Conservation (phyloP, 495 filamentous ascomycete species). For the Xylaria longipes region DNA sequence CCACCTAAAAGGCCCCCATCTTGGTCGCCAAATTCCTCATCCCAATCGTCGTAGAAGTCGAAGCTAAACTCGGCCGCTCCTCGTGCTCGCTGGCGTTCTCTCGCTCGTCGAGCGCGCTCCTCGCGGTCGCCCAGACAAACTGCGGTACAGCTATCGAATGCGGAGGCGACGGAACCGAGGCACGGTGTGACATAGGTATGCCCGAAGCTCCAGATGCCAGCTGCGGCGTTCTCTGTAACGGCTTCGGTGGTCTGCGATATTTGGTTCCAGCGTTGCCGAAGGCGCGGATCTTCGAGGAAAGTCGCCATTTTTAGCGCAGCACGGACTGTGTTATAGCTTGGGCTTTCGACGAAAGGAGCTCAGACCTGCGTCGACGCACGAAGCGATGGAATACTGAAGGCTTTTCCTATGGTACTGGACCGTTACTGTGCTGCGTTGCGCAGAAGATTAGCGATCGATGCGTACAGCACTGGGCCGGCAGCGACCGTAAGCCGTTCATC, state of each 20-base stretch:
- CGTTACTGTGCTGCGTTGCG: slow-evolving; percentile 13
- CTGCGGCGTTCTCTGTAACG: slow-evolving; percentile 89
- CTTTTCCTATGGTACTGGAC: neutral
- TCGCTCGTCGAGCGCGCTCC: slow-evolving; percentile 71
- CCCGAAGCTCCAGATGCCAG: slow-evolving; percentile 84
- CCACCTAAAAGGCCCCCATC: slow-evolving; percentile 66
- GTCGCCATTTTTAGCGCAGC: slow-evolving; percentile 46
- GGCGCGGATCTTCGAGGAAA: slow-evolving; percentile 84
- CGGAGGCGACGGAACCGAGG: slow-evolving; percentile 66
- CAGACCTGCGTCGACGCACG: neutral
- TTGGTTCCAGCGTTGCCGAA: slow-evolving; percentile 92
- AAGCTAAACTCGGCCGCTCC: slow-evolving; percentile 82
- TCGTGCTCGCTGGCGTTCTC: slow-evolving; percentile 60
- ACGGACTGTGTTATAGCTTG: neutral
- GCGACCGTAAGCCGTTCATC: slow-evolving; percentile 18
- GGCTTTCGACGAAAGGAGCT: neutral
- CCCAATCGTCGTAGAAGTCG: slow-evolving; percentile 99
- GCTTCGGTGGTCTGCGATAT: slow-evolving; percentile 91
- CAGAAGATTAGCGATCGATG: slow-evolving; percentile 15
- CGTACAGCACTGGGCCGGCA: slow-evolving; percentile 14
- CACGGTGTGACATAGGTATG: slow-evolving; percentile 87
- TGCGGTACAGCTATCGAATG: slow-evolving; percentile 71
- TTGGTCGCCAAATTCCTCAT: slow-evolving; percentile 71
- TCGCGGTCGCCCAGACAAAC: slow-evolving; percentile 77
- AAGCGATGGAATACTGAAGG: neutral